Conservation (phyloP, 2,329 filamentous ascomycete species). For the Aspergillus fumigatus region DNA sequence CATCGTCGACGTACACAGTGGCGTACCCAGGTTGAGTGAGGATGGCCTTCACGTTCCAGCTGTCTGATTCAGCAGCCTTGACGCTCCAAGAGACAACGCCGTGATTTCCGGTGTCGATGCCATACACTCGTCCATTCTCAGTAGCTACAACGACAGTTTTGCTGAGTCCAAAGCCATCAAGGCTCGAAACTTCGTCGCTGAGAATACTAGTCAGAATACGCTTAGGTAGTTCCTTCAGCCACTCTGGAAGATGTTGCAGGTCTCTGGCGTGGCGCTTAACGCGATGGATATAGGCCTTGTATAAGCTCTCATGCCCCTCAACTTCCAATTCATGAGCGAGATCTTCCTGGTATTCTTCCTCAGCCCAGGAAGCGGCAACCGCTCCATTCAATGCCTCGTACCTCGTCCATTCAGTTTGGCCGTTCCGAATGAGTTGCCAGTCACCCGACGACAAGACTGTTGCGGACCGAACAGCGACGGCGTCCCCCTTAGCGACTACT, state of each 20-base stretch:
- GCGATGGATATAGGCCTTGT: constrained; percentile 82
- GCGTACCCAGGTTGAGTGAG: constrained; percentile 57
- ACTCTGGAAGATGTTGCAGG: constrained; percentile 66
- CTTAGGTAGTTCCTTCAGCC: constrained; percentile 63
- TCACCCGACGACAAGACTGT: constrained; percentile 62
- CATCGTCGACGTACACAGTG: constrained; percentile 56
- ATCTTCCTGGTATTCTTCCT: constrained; percentile 67
- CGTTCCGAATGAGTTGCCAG: constrained; percentile 81
- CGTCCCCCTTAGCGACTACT: constrained; percentile 67
- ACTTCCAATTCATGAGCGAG: constrained; percentile 77
- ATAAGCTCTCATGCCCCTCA: constrained; percentile 76
- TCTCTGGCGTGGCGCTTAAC: constrained; percentile 77
- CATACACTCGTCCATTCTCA: constrained; percentile 71
- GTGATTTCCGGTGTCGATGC: constrained; percentile 69
- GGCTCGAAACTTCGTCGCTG: constrained; percentile 49
- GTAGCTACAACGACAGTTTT: constrained; percentile 81
- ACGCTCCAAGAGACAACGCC: constrained; percentile 73
- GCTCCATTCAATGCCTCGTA: constrained; percentile 76
- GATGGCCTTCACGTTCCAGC: constrained; percentile 66
- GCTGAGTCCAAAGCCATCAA: constrained; percentile 73
- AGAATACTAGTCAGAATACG: constrained; percentile 63
- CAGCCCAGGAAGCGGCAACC: constrained; percentile 75
- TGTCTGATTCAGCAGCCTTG: constrained; percentile 56
- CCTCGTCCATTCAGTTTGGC: constrained; percentile 72
- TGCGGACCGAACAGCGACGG: constrained; percentile 74